These are phyloP conservation scores for Solanum pinnatisectum DNA, from an alignment of 257 asterid species.

Conservation along the genomic window DNA sequence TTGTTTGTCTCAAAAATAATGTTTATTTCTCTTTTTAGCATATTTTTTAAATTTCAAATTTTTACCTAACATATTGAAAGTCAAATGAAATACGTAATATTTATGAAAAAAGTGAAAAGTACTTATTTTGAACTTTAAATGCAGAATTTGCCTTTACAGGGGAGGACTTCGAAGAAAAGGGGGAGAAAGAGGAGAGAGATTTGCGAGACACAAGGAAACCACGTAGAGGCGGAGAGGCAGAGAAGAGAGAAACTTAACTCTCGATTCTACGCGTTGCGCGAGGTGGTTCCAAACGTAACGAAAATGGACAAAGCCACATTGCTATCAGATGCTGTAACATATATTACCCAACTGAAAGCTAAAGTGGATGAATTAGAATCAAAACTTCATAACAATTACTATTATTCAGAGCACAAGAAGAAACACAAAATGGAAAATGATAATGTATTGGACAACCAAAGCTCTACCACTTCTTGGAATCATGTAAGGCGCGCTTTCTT, in stretches of 20 bases:
- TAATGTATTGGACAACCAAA: conserved; percentile 15
- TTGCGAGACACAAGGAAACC: conserved; percentile 31
- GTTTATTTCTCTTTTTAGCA: too few relatives aligned
- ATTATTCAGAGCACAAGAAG: conserved; percentile 13
- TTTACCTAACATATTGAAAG: too few relatives aligned
- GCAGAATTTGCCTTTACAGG: not conserved
- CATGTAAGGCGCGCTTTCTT: not conserved
- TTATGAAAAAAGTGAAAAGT: not conserved
- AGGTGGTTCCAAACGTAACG: conserved; percentile 76
- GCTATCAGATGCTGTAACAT: conserved; percentile 63
- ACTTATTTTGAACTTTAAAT: not conserved
- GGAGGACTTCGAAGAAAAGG: conserved; percentile 19
- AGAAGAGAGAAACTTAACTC: conserved; percentile 86
- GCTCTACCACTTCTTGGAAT: conserved; percentile 10
- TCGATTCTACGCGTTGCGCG: conserved; percentile 62
- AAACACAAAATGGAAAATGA: conserved; percentile 9
- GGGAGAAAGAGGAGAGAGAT: conserved; percentile 40
- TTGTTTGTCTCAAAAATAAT: too few relatives aligned
- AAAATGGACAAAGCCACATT: conserved; percentile 77
- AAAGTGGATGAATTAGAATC: conserved; percentile 46
- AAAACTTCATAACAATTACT: not conserved
- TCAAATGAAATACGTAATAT: too few relatives aligned
- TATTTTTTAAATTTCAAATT: too few relatives aligned
- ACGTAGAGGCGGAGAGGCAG: conserved; percentile 86
- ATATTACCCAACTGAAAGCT: conserved; percentile 50